Conservation (phyloP, 208 protist genomes). For the Leishmania amazonensis region DNA sequence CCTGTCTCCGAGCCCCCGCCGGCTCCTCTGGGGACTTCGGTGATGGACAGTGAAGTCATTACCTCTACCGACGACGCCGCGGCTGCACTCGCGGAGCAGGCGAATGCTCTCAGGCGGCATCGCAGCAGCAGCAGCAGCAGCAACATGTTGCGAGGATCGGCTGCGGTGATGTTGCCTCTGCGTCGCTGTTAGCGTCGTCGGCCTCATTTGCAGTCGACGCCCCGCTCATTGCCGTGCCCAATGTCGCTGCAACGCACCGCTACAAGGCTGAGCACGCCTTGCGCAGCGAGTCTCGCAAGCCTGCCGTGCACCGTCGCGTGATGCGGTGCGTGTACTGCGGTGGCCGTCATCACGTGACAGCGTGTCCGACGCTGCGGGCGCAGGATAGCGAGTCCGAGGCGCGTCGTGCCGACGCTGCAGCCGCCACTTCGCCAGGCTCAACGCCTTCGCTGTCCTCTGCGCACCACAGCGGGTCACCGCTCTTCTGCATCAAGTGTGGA, state of each 20-base stretch:
- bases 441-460: not conserved
- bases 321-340: slow-evolving; percentile 85
- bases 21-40: not conserved
- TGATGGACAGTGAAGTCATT: slow-evolving; percentile 21
- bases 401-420: not conserved
- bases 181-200: not conserved
- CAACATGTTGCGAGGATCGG: not conserved
- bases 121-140: slow-evolving; percentile 12
- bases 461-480: not conserved
- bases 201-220: not conserved
- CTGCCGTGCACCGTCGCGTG: slow-evolving; percentile 56
- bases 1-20: too few relatives aligned
- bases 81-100: slow-evolving; percentile 18
- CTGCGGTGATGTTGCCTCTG: not conserved
- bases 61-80: slow-evolving; percentile 27
- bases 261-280: slow-evolving; percentile 47
- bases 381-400: slow-evolving; percentile 5
- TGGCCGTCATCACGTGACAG: slow-evolving; percentile 74
- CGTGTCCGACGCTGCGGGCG: slow-evolving; percentile 54
- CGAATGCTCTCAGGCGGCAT: not conserved
- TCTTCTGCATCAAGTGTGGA: slow-evolving; percentile 79
- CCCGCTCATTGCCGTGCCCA: slow-evolving; percentile 53
- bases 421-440: not conserved
- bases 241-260: slow-evolving; percentile 40
- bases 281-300: slow-evolving; percentile 47